Evolutionary conservation across 2,329 filamentous ascomycete genomes (phyloP), one percentile per base, ranked within the genome.

Genomic region (Chaetomium sp.): DNA sequence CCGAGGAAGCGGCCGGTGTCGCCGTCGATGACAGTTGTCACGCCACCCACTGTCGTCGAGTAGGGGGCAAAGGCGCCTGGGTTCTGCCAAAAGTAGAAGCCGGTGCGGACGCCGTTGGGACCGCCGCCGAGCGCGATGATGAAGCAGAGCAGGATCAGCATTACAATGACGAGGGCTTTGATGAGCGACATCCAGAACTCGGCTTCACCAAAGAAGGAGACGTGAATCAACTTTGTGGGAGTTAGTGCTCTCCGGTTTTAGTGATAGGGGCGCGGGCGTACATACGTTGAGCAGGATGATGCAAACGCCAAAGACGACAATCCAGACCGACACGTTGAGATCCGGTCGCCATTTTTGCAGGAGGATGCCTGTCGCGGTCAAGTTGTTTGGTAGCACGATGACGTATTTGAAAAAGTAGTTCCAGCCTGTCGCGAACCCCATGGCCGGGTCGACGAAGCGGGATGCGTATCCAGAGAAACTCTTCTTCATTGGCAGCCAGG

Each of bases 401-500:
- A 74, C 73, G 50, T 79, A 79, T 64, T 80, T 80, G 68, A 82
- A 78, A 64, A 78, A 81, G 71, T 83, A 82, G 64, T 80, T 80
- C 79, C 79, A 81, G 2, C 76, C 80, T 2, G 79, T 79, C 12
- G 78, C 79, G 58, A 79, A 81, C 0, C 74, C 73, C 66, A 75
- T 70, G n/a, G 73, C 72, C 25, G 74, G 73, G 71, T 90, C 87
- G 69, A 83, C 83, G 76, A 88, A 90, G 59, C 87, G 82, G 51
- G 83, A 80, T 25, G 87, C 87, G 68, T 89, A 90, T 56, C 86
- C 85, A 53, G 86, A 85, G 72, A 90, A 90, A 65, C 85, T 85
- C 72, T 84, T 85, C 62, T 84, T 80, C 64, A 86, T 76, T 19
- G 87, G 87, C 35, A 90, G 75, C 84, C 84, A 89, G 49, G 87